phyloP scores from a whole-genome alignment of 2,329 filamentous ascomycete genomes.

The Aspergillus aculeatinus region DNA sequence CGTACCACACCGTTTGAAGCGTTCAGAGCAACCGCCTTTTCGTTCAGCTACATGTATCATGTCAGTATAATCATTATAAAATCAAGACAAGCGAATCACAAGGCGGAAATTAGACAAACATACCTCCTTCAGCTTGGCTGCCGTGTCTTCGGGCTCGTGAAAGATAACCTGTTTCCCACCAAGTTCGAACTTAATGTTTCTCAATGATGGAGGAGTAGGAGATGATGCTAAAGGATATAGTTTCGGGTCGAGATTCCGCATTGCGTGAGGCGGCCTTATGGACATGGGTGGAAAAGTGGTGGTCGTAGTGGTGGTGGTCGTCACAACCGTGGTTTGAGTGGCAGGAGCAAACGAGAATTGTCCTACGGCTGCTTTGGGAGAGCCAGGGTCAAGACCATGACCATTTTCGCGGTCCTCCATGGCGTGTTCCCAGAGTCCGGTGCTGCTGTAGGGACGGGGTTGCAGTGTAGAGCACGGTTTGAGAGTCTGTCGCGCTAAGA shows the following conservation, averaged over 20 bases:
- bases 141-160: constrained; percentile 60
- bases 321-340: constrained; percentile 69
- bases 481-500: not conserved
- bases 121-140: constrained; percentile 56
- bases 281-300: constrained; percentile 79
- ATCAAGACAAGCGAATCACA: not conserved
- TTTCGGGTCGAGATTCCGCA: constrained; percentile 75
- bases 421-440: constrained; percentile 16
- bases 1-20: constrained; percentile 50
- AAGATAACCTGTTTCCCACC: constrained; percentile 62
- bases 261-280: constrained; percentile 69
- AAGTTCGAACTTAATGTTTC: constrained; percentile 72
- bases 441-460: not conserved
- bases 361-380: constrained; percentile 49
- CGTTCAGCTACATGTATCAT: constrained; percentile 40
- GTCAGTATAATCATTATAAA: not conserved
- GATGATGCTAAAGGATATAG: constrained; percentile 84
- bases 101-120: constrained; percentile 17
- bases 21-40: constrained; percentile 45
- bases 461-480: not conserved
- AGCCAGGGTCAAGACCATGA: constrained; percentile 21
- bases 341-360: constrained; percentile 63
- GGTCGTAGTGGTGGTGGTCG: constrained; percentile 87
- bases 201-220: constrained; percentile 76
- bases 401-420: constrained; percentile 30